Evolutionary conservation across 371 early-diverging fungal genomes (phyloP), one percentile per base, ranked within the genome.

Genomic region (Mucor ambiguus): DNA sequence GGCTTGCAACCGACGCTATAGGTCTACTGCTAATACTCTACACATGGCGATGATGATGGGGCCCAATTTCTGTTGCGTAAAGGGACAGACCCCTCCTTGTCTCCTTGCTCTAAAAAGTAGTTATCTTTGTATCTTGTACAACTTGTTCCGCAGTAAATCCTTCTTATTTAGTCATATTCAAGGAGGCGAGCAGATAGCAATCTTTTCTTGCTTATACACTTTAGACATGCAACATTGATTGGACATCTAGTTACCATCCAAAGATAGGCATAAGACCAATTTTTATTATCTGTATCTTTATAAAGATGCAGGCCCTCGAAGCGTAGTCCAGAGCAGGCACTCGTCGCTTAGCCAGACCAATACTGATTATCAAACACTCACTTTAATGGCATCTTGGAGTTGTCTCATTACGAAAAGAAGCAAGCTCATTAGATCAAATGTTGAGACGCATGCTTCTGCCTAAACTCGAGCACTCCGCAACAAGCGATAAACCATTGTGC

Each of bases 1-100:
- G 52, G 52, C 52, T 52, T 52, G 52, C 52, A 52, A 52, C 28
- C 2, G 52, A 52, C 52, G 14, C 52, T 52, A 28, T 52, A 44
- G 3, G 24, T 52, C 16, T 26, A 52, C 26, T 28, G 52, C 52
- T 52, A 26, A 28, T 28, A 52, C 52, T 52, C 14, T 46, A 24
- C 48, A 24, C 8, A 22, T 24, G 20, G 1, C 24, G 48, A 3
- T 48, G 48, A 22, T 48, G 24, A 22, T 35, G 37, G 37, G 37
- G 48, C 24, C 48, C 24, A 48, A 10, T 48, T 3, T 46, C 46
- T 20, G 20, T 9, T 22, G 22, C 22, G 18, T 41, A 41, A 46
- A 12, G 12, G 44, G 46, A 46, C 46, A 2, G 18, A 41, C 46
- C 9, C 46, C 46, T 22, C 37, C 37, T 12, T 35, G 2, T 46